Percentiles rank a stretch among this genome's conserved stretches.
Conservation (phyloP, 192 early-diverging fungal species). For the Rhizophagus sp. region DNA sequence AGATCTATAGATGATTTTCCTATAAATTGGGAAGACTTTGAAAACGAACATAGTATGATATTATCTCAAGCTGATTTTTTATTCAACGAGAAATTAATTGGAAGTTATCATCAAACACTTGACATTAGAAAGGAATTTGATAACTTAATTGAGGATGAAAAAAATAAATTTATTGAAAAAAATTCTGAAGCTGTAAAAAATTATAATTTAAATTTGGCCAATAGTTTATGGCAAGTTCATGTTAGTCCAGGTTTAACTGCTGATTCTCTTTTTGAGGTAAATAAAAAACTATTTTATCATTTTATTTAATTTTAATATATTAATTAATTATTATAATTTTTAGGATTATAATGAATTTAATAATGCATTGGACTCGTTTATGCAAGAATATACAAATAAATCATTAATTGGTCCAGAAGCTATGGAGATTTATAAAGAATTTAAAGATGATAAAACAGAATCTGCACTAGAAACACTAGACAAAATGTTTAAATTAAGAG, state of each 20-base stretch:
- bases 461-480: neutral
- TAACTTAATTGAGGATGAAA: neutral
- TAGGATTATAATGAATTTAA: neutral
- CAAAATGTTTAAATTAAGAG: neutral
- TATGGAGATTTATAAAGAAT: neutral
- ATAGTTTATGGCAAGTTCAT: neutral
- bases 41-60: neutral
- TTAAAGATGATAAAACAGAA: neutral
- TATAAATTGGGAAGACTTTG: neutral
- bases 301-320: neutral
- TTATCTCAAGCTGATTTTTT: neutral
- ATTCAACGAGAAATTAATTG: slow-evolving; percentile 1
- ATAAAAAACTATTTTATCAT: neutral
- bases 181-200: slow-evolving; percentile 12
- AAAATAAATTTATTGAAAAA: neutral
- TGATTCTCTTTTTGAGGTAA: neutral
- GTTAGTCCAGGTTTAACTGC: neutral
- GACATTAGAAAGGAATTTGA: neutral
- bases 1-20: neutral
- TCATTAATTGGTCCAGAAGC: neutral
- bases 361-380: neutral
- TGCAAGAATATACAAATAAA: neutral
- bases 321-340: neutral
- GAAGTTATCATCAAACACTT: neutral
- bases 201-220: slow-evolving; percentile 2